These are phyloP conservation scores for Tetrastigma voinierianum DNA, from an alignment of 164 flowering plant species.

Conservation along the genomic window DNA sequence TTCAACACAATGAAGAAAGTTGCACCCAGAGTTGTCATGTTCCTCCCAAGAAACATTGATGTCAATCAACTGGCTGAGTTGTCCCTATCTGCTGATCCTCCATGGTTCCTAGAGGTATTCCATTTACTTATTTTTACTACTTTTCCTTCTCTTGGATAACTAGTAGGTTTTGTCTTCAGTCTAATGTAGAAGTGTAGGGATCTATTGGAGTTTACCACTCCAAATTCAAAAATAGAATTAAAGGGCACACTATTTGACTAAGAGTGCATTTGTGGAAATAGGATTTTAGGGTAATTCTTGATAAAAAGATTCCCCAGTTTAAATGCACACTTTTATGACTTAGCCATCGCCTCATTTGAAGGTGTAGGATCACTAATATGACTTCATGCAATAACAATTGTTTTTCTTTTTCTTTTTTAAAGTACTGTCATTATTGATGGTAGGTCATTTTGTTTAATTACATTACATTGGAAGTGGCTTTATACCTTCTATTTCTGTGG, in stretches of 20 bases:
- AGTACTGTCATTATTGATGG: background rate
- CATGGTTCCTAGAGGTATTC: slow-evolving; percentile 83
- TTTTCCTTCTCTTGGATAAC: background rate
- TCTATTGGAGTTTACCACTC: background rate
- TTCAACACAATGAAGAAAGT: slow-evolving; percentile 56
- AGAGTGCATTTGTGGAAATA: no score
- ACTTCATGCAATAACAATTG: background rate
- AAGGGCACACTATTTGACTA: background rate
- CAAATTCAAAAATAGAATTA: background rate
- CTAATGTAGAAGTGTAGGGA: background rate
- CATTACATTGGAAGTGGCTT: background rate
- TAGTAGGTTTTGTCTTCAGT: background rate
- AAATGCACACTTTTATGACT: background rate
- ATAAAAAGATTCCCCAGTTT: background rate
- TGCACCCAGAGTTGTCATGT: slow-evolving; percentile 78
- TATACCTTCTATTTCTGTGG: background rate
- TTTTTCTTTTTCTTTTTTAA: background rate
- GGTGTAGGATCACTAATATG: background rate
- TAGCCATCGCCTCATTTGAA: background rate
- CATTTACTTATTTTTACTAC: background rate
- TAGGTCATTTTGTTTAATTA: background rate
- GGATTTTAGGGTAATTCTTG: background rate
- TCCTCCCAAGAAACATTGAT: slow-evolving; percentile 90
- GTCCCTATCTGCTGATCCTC: slow-evolving; percentile 52
- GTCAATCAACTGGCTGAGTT: slow-evolving; percentile 84